phyloP scores from a whole-genome alignment of 2,329 filamentous ascomycete genomes.

The Cercospora zeina region DNA sequence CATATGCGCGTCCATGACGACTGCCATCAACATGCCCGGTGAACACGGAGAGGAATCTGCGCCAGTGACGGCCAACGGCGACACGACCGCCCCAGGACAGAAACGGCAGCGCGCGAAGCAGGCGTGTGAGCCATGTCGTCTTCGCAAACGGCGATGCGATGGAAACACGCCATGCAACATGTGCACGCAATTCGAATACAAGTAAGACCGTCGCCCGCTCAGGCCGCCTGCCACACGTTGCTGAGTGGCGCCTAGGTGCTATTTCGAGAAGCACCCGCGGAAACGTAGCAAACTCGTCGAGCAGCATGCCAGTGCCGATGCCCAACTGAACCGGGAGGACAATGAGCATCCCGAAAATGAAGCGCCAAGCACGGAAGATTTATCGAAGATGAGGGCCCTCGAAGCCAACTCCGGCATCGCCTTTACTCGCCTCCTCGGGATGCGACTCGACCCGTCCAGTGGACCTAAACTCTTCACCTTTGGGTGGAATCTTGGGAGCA shows the following conservation, averaged over 20 bases:
- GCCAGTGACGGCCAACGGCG: conserved; percentile 12
- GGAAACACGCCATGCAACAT: conserved; percentile 55
- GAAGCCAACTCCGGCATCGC: conserved; percentile 61
- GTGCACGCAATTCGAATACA: conserved; percentile 56
- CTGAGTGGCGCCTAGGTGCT: conserved; percentile 18
- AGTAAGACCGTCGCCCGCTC: conserved; percentile 49
- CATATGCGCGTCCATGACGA: background rate
- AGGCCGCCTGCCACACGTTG: background rate
- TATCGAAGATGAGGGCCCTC: conserved; percentile 46
- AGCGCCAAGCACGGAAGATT: conserved; percentile 32
- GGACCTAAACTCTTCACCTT: conserved; percentile 58
- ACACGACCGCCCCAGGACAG: conserved; percentile 22
- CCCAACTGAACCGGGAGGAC: conserved; percentile 21
- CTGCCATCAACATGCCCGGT: background rate
- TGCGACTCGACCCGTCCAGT: conserved; percentile 55
- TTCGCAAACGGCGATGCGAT: conserved; percentile 60
- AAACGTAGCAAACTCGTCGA: conserved; percentile 41
- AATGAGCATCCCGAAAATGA: conserved; percentile 26
- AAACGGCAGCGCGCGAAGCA: conserved; percentile 41
- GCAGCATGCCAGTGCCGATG: conserved; percentile 32
- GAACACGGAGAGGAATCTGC: conserved; percentile 3
- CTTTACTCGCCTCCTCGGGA: conserved; percentile 56
- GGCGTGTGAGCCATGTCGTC: conserved; percentile 52
- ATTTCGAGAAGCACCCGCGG: conserved; percentile 39
- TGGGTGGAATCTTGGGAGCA: conserved; percentile 55